phyloP scores from a whole-genome alignment of 1,284 basidiomycete species.

The Pascua sp. region DNA sequence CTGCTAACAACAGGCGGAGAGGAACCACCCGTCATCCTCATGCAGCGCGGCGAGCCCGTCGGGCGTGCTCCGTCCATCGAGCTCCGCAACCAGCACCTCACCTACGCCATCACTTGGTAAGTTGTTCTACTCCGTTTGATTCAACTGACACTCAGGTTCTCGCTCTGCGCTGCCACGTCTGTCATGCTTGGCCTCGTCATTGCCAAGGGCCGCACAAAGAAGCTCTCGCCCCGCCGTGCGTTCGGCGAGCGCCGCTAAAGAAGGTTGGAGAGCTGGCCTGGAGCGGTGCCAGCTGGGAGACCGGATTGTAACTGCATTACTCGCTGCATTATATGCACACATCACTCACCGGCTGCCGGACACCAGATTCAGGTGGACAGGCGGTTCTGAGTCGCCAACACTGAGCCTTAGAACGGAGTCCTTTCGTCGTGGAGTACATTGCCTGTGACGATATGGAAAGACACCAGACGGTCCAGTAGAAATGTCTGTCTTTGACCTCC shows the following conservation, averaged over 20 bases:
- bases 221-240: constrained; percentile 10
- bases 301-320: too few relatives aligned
- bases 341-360: too few relatives aligned
- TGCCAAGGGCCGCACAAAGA: constrained; percentile 30
- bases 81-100: constrained; percentile 88
- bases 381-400: too few relatives aligned
- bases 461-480: too few relatives aligned
- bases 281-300: not conserved
- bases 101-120: constrained; percentile 93
- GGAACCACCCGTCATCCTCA: constrained; percentile 63
- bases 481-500: too few relatives aligned
- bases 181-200: constrained; percentile 50
- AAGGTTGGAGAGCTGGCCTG: too few relatives aligned
- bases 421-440: too few relatives aligned
- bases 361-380: too few relatives aligned
- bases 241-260: too few relatives aligned
- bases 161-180: constrained; percentile 50
- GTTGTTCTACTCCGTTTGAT: not conserved
- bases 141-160: constrained; percentile 44
- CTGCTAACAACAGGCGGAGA: constrained; percentile 60
- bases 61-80: constrained; percentile 82
- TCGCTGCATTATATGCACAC: too few relatives aligned
- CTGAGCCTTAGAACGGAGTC: too few relatives aligned
- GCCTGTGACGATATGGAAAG: too few relatives aligned
- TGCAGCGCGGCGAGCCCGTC: constrained; percentile 75